These are phyloP conservation scores for Aspergillus calidoustus DNA, from an alignment of 2,329 filamentous ascomycete species.

Conservation along the genomic window DNA sequence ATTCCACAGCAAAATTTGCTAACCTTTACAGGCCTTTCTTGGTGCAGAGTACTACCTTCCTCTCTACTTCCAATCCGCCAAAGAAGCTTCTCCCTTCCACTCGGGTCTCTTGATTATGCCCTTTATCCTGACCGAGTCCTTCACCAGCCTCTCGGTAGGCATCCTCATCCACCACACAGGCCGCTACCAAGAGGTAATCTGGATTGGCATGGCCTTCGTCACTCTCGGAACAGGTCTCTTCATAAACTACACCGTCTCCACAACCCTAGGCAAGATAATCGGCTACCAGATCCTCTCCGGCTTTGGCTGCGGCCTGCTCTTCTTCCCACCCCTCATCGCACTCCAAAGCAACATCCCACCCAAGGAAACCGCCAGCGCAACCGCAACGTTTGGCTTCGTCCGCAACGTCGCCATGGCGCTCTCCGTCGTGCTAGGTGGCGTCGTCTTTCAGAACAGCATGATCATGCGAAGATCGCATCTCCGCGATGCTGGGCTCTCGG, in stretches of 20 bases:
- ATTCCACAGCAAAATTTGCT: neutral
- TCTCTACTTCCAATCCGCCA: slow-evolving; percentile 72
- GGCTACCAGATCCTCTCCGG: slow-evolving; percentile 57
- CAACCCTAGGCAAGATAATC: slow-evolving; percentile 48
- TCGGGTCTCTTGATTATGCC: slow-evolving; percentile 66
- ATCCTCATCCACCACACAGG: slow-evolving; percentile 57
- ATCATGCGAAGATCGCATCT: slow-evolving; percentile 32
- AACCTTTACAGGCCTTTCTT: slow-evolving; percentile 61
- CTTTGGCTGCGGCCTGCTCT: slow-evolving; percentile 57
- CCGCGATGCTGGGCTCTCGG: slow-evolving; percentile 55
- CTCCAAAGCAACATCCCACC: slow-evolving; percentile 59
- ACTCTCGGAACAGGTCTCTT: slow-evolving; percentile 55
- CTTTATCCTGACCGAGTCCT: slow-evolving; percentile 55
- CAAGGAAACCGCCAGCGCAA: slow-evolving; percentile 56
- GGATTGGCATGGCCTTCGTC: slow-evolving; percentile 48
- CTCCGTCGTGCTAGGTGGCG: slow-evolving; percentile 74
- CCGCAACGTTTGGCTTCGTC: slow-evolving; percentile 58
- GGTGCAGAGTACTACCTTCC: slow-evolving; percentile 72
- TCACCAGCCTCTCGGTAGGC: slow-evolving; percentile 52
- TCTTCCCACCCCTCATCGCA: slow-evolving; percentile 60
- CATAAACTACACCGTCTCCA: slow-evolving; percentile 45
- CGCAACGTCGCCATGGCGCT: slow-evolving; percentile 71
- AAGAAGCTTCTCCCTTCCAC: slow-evolving; percentile 63
- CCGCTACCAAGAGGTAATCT: slow-evolving; percentile 53
- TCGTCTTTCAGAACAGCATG: slow-evolving; percentile 72